Evolutionary conservation across 139 green algal species (phyloP).

Genomic region (Coccomyxa sp.): DNA sequence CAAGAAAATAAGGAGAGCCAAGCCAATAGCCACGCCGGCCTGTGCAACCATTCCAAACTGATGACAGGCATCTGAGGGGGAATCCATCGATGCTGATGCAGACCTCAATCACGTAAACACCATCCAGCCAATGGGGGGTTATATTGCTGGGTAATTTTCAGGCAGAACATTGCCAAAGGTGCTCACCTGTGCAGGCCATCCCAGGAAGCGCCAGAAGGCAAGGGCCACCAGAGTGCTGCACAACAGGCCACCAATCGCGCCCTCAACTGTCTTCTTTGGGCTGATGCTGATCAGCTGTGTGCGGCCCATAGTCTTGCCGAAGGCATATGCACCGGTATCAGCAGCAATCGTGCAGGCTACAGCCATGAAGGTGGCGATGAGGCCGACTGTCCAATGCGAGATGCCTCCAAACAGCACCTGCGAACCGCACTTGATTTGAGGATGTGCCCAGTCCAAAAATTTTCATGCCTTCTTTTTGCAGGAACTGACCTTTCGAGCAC

Average conservation of each 20-base stretch:
- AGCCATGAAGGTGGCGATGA: constrained; percentile 74
- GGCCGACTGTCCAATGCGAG: constrained; percentile 65
- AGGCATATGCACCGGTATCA: constrained; percentile 86
- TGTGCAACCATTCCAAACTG: not conserved
- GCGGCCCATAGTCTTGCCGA: constrained; percentile 70
- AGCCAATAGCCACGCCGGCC: constrained; percentile 11
- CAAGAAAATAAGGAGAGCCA: constrained; percentile 68
- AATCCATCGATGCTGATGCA: too few relatives aligned
- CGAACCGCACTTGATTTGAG: not conserved
- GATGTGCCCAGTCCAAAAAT: not conserved
- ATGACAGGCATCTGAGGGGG: not conserved
- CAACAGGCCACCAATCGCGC: constrained; percentile 70
- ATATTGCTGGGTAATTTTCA: too few relatives aligned
- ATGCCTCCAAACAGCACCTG: constrained; percentile 36
- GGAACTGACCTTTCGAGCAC: too few relatives aligned
- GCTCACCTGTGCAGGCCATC: constrained; percentile 11
- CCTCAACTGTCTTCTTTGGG: constrained; percentile 95
- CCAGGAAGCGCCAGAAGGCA: constrained; percentile 33
- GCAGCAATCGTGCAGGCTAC: constrained; percentile 79
- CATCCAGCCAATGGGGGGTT: too few relatives aligned
- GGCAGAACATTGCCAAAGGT: too few relatives aligned
- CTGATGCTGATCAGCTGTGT: constrained; percentile 75
- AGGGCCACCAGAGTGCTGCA: constrained; percentile 53
- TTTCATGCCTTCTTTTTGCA: too few relatives aligned
- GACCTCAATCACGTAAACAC: too few relatives aligned